Evolutionary conservation across 2,329 filamentous ascomycete genomes (phyloP).

Genomic region (Diaporthe vexans): DNA sequence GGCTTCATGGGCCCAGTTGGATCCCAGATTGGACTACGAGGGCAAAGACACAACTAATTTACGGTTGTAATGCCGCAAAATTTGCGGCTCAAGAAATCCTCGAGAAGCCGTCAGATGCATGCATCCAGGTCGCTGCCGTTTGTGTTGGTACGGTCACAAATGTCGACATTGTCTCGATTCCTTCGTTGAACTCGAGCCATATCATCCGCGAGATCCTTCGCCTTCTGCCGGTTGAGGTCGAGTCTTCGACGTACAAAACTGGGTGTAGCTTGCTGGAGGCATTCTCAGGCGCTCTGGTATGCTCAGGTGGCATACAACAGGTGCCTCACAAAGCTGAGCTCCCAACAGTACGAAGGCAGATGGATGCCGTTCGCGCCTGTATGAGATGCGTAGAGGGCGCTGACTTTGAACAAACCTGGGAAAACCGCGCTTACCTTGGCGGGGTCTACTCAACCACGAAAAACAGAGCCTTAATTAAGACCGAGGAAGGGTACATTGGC

Average conservation of each 20-base stretch:
- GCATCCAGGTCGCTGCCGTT: background rate
- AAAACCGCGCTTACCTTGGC: background rate
- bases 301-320: background rate
- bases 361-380: background rate
- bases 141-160: background rate
- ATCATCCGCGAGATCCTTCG: background rate
- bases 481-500: slow-evolving; percentile 2
- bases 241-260: slow-evolving; percentile 2
- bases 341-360: background rate
- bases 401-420: background rate
- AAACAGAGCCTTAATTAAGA: slow-evolving; percentile 9
- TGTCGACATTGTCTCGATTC: background rate
- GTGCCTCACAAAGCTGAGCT: rapidly evolving
- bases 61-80: background rate
- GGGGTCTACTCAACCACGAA: background rate
- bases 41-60: background rate
- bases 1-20: background rate
- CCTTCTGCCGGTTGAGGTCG: slow-evolving; percentile 2
- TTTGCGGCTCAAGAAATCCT: background rate
- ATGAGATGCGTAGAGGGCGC: background rate
- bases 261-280: slow-evolving; percentile 10
- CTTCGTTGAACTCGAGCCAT: background rate
- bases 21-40: background rate
- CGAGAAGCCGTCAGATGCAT: background rate
- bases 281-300: background rate